A percentile compares a stretch with the other conserved stretches of the same genome.
phyloP scores from a whole-genome alignment of 768 basidiomycete genomes.

The Calocera viscosa region DNA sequence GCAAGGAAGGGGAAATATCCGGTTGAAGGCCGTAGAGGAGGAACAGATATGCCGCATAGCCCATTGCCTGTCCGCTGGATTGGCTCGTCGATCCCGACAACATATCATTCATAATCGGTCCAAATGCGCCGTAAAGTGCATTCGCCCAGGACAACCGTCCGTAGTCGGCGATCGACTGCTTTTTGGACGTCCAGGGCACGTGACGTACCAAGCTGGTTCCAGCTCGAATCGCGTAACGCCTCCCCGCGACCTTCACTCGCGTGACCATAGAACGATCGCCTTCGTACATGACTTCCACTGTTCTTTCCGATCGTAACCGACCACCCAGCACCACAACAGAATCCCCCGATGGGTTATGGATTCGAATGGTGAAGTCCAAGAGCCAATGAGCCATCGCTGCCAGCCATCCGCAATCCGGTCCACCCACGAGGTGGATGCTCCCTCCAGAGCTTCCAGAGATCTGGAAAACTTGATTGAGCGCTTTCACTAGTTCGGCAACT shows the following conservation, averaged over 20 bases:
- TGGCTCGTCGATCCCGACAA: too few relatives aligned
- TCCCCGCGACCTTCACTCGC: too few relatives aligned
- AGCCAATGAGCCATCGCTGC: background rate
- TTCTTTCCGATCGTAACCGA: background rate
- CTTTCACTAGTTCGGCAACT: background rate
- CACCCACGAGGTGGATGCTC: background rate
- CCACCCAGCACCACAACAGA: background rate
- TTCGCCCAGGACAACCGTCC: too few relatives aligned
- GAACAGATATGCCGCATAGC: background rate
- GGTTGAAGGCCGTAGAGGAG: background rate
- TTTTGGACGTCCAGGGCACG: too few relatives aligned
- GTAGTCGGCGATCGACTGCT: too few relatives aligned
- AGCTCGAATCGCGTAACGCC: too few relatives aligned
- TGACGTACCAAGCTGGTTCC: too few relatives aligned
- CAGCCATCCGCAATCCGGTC: background rate
- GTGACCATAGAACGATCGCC: background rate
- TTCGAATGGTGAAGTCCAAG: background rate
- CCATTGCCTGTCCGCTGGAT: too few relatives aligned
- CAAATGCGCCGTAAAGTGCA: too few relatives aligned
- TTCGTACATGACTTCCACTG: background rate
- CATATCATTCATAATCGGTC: too few relatives aligned
- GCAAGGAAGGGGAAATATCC: background rate
- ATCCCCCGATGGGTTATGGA: background rate
- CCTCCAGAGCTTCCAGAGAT: background rate
- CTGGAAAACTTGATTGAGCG: background rate